A percentile compares a stretch with the other conserved stretches of the same genome.
Evolutionary conservation across 2,329 filamentous ascomycete genomes (phyloP).

Genomic region (Arthrinium puccinioides): DNA sequence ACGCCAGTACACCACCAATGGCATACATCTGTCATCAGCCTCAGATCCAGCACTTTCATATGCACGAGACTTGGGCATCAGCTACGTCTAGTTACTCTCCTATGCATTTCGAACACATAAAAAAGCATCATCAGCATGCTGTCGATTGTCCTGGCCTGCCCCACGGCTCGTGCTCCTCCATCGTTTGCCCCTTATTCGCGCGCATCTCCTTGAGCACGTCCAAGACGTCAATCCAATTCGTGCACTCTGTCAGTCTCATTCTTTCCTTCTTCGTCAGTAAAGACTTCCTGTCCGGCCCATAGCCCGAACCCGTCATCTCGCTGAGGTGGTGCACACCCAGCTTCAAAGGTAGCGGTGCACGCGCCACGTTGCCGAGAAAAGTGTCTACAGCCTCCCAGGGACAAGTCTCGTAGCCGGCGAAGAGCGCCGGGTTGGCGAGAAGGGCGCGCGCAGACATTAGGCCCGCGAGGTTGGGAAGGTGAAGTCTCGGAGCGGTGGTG

Average conservation of each 20-base stretch:
- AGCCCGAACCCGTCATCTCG: constrained; percentile 58
- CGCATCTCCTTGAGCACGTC: constrained; percentile 49
- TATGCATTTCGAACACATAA: too few species aligned
- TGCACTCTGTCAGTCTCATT: constrained; percentile 37
- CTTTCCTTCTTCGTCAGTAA: constrained; percentile 53
- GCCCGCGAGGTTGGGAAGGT: constrained; percentile 45
- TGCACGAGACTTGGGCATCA: too few species aligned
- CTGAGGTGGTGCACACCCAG: constrained; percentile 58
- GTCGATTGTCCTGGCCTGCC: too few species aligned
- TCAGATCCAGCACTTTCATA: too few species aligned
- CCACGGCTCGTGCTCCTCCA: too few species aligned
- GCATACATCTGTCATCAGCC: too few species aligned
- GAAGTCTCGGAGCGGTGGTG: constrained; percentile 15
- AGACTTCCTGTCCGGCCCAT: constrained; percentile 42
- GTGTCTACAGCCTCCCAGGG: constrained; percentile 56
- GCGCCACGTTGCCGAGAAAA: constrained; percentile 53
- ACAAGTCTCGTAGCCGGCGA: constrained; percentile 47
- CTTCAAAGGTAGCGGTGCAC: constrained; percentile 54
- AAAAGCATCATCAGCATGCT: too few species aligned
- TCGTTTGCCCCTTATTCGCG: too few species aligned
- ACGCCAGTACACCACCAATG: too few species aligned
- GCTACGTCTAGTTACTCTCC: too few species aligned
- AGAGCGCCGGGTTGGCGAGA: constrained; percentile 60
- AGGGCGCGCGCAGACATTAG: constrained; percentile 66
- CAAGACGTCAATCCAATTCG: constrained; percentile 49